Base-by-base conservation (phyloP, 1,284 basidiomycete genomes). In the Cutaneotrichosporon cavernicola region DNA sequence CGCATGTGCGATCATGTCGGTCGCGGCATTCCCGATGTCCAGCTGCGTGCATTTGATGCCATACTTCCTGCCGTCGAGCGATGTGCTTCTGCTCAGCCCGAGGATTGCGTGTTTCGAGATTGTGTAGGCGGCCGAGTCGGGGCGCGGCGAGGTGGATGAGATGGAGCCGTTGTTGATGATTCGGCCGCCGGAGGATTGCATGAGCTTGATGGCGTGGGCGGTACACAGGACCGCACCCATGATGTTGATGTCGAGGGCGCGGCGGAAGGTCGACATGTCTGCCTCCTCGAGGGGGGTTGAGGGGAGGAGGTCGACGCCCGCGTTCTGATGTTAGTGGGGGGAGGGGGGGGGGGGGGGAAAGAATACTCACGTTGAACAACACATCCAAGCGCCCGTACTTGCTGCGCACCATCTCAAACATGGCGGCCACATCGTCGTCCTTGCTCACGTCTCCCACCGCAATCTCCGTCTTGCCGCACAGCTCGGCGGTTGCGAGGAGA, bases 161-260 rank as follows among this genome's bases (percentile, higher is more conserved):
- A 92, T 85, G 46, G 88, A 90, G 4, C 90, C 90, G 69, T 92
- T 91, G 81, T 92, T 92, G 80, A 92, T 89, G 70, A 93, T 90
- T 14, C 89, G 84, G 81, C 90, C 90, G 69, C 90, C 91, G 64
- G 82, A 83, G 2, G 90, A 90, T 74, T 90, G 91, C 85, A 91
- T 92, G 9, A 87, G 76, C 65, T 80, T 84, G 72, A 91, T 83
- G 6, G 90, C 90, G 66, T 90, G 86, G 14, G 87, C 84, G 0
- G 89, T 89, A 75, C 89, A 91, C 21, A 92, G 81, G 72, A 91
- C 90, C 0, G 88, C 82, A 1, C 85, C 89, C 53, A 86, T 79
- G 53, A 92, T 81, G 79, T 92, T 92, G 61, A 89, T 84, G 65
- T 87, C 85, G 60, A 91, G 77, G 36, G 90, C 86, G 8, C 82